A percentile compares a stretch with the other conserved stretches of the same genome.
Evolutionary conservation across 805 yeast genomes (phyloP).

Genomic region (Kluyveromyces starmeri): DNA sequence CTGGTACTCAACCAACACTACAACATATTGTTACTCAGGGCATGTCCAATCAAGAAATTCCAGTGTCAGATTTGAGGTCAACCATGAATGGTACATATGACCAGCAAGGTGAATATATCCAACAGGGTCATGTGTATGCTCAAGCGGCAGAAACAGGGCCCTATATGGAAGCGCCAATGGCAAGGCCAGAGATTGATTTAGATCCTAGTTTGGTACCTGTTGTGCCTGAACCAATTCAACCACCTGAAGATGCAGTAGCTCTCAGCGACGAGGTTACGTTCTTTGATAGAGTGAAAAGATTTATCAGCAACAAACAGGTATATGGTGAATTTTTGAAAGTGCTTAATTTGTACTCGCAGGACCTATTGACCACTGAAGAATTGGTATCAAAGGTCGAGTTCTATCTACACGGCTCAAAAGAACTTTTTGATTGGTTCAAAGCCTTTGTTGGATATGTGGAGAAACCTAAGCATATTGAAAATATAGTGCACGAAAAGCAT

Average conservation of each 20-base stretch:
- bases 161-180: constrained; percentile 9
- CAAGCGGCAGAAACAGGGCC: constrained; percentile 3
- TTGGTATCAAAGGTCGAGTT: constrained; percentile 78
- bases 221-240: constrained; percentile 72
- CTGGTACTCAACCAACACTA: constrained; percentile 35
- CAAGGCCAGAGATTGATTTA: constrained; percentile 36
- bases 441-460: constrained; percentile 83
- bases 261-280: constrained; percentile 79
- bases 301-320: constrained; percentile 78
- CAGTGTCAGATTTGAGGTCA: constrained; percentile 31
- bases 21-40: constrained; percentile 28
- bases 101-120: constrained; percentile 15
- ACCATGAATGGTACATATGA: constrained; percentile 23
- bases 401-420: constrained; percentile 73
- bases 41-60: constrained; percentile 24
- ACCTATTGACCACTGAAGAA: constrained; percentile 73
- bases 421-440: constrained; percentile 85
- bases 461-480: constrained; percentile 78
- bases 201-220: constrained; percentile 73
- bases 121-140: constrained; percentile 5
- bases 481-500: constrained; percentile 80
- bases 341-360: constrained; percentile 80
- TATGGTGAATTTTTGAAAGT: constrained; percentile 90
- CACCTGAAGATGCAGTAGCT: constrained; percentile 45
- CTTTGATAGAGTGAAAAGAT: constrained; percentile 86